Evolutionary conservation across 2,329 filamentous ascomycete genomes (phyloP).

Genomic region (Epichloe sp.): DNA sequence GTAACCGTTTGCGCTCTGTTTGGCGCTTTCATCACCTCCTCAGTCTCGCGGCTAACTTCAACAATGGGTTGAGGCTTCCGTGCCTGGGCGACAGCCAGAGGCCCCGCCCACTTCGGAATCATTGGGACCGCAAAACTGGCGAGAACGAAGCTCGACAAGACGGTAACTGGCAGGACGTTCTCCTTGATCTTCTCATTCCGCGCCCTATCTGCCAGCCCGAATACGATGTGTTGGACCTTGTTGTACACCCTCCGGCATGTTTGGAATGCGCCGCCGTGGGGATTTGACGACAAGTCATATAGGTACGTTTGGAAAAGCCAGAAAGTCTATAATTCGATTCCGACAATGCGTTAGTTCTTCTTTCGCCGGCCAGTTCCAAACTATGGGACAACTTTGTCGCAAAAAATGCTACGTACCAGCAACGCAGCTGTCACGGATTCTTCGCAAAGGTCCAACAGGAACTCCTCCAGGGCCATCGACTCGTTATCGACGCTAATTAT

Average conservation of each 20-base stretch:
- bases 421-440: constrained; percentile 76
- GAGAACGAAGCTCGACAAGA: constrained; percentile 68
- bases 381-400: neutral
- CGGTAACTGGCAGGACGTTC: constrained; percentile 67
- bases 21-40: constrained; percentile 31
- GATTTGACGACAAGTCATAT: constrained; percentile 63
- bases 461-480: constrained; percentile 83
- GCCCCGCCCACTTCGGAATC: constrained; percentile 66
- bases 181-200: constrained; percentile 67
- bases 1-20: constrained; percentile 57
- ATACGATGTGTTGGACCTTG: constrained; percentile 78
- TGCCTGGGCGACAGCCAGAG: constrained; percentile 69
- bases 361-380: neutral
- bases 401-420: constrained; percentile 42
- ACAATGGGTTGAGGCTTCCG: constrained; percentile 48
- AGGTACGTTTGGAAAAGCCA: constrained; percentile 86
- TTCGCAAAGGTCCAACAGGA: constrained; percentile 73
- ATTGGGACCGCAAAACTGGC: constrained; percentile 64
- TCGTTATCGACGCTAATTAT: constrained; percentile 83
- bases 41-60: constrained; percentile 21
- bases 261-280: constrained; percentile 65
- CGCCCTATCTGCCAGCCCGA: constrained; percentile 57
- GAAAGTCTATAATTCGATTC: constrained; percentile 49
- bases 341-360: constrained; percentile 10
- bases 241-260: constrained; percentile 77